phyloP scores from a whole-genome alignment of 2,329 filamentous ascomycete genomes.

The Passalora sequoiae region DNA sequence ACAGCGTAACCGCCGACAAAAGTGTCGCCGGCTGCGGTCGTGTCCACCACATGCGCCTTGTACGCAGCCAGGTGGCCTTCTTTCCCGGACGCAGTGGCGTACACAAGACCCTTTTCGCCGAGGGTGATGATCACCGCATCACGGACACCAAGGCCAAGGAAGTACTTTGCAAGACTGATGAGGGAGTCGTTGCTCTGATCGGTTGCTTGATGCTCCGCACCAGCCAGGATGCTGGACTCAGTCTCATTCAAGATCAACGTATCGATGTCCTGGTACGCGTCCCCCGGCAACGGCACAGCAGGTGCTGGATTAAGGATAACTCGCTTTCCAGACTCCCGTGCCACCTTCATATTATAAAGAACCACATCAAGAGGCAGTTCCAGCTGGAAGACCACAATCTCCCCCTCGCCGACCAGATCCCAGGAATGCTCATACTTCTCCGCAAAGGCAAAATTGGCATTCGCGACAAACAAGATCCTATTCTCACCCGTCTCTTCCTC shows the following conservation, averaged over 20 bases:
- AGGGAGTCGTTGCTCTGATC: slow-evolving; percentile 36
- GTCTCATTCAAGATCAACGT: slow-evolving; percentile 89
- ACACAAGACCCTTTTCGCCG: slow-evolving; percentile 49
- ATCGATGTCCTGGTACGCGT: slow-evolving; percentile 62
- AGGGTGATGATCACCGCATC: slow-evolving; percentile 82
- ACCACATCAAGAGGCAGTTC: slow-evolving; percentile 44
- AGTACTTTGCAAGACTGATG: slow-evolving; percentile 42
- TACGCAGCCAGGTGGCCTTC: slow-evolving; percentile 45
- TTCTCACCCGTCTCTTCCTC: slow-evolving; percentile 47
- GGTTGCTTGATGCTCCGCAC: slow-evolving; percentile 31
- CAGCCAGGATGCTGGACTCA: slow-evolving; percentile 70
- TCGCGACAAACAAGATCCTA: slow-evolving; percentile 45
- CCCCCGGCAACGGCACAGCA: slow-evolving; percentile 61
- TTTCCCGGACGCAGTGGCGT: slow-evolving; percentile 23
- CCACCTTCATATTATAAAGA: slow-evolving; percentile 31
- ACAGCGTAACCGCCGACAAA: slow-evolving; percentile 87
- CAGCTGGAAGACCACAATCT: slow-evolving; percentile 44
- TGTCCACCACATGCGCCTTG: slow-evolving; percentile 78
- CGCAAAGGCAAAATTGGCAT: slow-evolving; percentile 42
- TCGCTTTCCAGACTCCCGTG: slow-evolving; percentile 29
- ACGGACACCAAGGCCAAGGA: slow-evolving; percentile 63
- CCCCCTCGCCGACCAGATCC: slow-evolving; percentile 27
- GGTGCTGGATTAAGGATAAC: slow-evolving; percentile 80
- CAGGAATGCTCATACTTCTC: slow-evolving; percentile 24
- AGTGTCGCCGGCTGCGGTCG: slow-evolving; percentile 89